phyloP scores from a whole-genome alignment of 257 asterid genomes.

The Przewalskia tangutica region DNA sequence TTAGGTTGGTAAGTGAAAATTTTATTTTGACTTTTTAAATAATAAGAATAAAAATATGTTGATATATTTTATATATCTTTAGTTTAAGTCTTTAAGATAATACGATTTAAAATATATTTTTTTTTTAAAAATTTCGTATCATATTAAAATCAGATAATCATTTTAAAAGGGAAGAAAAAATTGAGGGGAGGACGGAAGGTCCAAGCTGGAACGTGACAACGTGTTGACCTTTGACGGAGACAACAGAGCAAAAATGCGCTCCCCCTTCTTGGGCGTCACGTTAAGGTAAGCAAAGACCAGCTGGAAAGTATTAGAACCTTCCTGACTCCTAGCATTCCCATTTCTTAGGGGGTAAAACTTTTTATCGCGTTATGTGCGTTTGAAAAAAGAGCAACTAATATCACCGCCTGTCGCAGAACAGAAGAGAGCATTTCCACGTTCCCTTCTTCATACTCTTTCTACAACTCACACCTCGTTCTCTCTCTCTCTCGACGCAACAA shows the following conservation, averaged over 20 bases:
- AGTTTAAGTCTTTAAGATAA: neutral
- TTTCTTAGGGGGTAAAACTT: neutral
- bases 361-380: no score
- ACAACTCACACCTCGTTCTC: slow-evolving; percentile 2
- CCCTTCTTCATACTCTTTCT: neutral
- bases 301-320: neutral
- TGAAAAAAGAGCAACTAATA: no score
- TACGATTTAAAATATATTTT: no score
- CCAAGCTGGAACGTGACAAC: neutral
- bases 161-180: no score
- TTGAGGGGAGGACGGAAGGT: neutral
- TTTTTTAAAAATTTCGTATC: no score
- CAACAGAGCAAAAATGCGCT: neutral
- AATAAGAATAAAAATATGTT: no score
- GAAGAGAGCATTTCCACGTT: neutral
- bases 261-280: neutral
- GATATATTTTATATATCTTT: no score
- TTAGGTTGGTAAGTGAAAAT: neutral
- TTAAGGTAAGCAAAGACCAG: neutral
- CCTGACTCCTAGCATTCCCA: neutral
- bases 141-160: no score
- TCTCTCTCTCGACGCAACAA: neutral
- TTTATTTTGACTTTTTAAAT: no score
- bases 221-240: neutral
- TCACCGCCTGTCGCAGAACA: no score